Percentiles rank a stretch among this genome's conserved stretches.
These are phyloP conservation scores for Aspergillus viridinutans DNA, from an alignment of 2,329 filamentous ascomycete genomes.

Conservation along the genomic window DNA sequence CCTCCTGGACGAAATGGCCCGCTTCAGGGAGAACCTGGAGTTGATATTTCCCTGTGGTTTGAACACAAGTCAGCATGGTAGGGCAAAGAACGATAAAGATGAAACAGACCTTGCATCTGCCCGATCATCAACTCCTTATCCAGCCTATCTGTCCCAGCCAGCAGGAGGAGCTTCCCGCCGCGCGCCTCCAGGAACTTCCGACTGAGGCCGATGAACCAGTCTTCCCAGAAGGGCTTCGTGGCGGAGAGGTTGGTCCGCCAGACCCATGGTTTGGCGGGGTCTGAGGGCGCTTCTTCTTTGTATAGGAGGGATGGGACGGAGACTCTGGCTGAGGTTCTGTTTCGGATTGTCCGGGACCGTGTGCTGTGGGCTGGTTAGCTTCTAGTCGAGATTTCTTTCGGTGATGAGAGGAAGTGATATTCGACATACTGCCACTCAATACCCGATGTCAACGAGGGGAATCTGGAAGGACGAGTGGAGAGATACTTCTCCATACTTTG, in stretches of 20 bases:
- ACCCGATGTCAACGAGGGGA: slow-evolving; percentile 70
- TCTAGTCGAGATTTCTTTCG: not conserved
- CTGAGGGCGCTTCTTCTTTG: slow-evolving; percentile 35
- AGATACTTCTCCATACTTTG: slow-evolving; percentile 93
- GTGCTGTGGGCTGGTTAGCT: slow-evolving; percentile 41
- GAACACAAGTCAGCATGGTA: not conserved
- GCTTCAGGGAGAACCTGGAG: slow-evolving; percentile 91
- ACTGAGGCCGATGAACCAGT: slow-evolving; percentile 86
- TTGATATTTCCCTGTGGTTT: slow-evolving; percentile 72
- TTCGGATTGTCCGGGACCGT: slow-evolving; percentile 80
- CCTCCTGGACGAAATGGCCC: slow-evolving; percentile 95
- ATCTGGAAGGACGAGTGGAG: slow-evolving; percentile 71
- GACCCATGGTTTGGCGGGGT: slow-evolving; percentile 57
- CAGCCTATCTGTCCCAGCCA: slow-evolving; percentile 84
- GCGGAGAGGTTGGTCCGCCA: slow-evolving; percentile 82
- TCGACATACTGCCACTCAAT: slow-evolving; percentile 78
- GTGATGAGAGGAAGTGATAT: not conserved
- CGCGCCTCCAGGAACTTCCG: slow-evolving; percentile 77
- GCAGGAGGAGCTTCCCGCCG: slow-evolving; percentile 77
- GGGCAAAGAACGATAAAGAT: no score
- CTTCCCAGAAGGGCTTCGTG: slow-evolving; percentile 89
- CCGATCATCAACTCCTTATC: slow-evolving; percentile 93
- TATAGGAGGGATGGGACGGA: slow-evolving; percentile 78
- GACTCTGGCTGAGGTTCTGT: slow-evolving; percentile 73
- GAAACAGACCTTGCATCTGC: slow-evolving; percentile 62